phyloP scores from a whole-genome alignment of 441 rosid genomes.

The Manihot esculenta region DNA sequence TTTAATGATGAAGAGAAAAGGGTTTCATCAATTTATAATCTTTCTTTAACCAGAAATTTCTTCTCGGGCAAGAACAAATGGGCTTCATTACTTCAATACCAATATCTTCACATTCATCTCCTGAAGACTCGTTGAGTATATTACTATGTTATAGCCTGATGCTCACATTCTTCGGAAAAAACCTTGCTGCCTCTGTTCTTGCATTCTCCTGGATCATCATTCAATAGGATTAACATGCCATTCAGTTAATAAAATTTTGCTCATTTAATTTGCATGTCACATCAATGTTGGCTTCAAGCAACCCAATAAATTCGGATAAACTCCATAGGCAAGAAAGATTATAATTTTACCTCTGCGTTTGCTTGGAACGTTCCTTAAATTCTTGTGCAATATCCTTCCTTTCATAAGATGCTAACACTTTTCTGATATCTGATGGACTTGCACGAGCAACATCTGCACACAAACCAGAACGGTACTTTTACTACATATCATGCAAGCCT shows the following conservation, averaged over 20 bases:
- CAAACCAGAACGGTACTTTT: background rate
- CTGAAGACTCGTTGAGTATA: background rate
- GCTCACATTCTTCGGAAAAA: slow-evolving; percentile 54
- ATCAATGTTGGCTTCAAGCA: background rate
- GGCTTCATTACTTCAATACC: background rate
- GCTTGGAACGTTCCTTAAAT: slow-evolving; percentile 82
- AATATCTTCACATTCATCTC: background rate
- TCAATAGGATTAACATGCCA: slow-evolving; percentile 9
- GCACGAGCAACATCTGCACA: slow-evolving; percentile 76
- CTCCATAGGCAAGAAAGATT: background rate
- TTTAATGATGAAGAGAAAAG: background rate
- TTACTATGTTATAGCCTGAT: background rate
- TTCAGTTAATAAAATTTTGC: background rate
- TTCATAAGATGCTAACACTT: slow-evolving; percentile 67
- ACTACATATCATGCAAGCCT: background rate
- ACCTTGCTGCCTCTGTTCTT: slow-evolving; percentile 71
- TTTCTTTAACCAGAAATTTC: background rate
- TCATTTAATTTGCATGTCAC: background rate
- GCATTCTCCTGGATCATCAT: slow-evolving; percentile 61
- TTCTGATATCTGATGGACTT: slow-evolving; percentile 78
- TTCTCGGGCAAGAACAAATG: background rate
- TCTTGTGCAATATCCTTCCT: slow-evolving; percentile 75
- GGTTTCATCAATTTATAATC: slow-evolving; percentile 7
- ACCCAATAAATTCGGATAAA: background rate
- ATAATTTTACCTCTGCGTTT: slow-evolving; percentile 60